These are phyloP conservation scores for Xylaria sp. DNA, from an alignment of 2,329 filamentous ascomycete species.

Conservation along the genomic window DNA sequence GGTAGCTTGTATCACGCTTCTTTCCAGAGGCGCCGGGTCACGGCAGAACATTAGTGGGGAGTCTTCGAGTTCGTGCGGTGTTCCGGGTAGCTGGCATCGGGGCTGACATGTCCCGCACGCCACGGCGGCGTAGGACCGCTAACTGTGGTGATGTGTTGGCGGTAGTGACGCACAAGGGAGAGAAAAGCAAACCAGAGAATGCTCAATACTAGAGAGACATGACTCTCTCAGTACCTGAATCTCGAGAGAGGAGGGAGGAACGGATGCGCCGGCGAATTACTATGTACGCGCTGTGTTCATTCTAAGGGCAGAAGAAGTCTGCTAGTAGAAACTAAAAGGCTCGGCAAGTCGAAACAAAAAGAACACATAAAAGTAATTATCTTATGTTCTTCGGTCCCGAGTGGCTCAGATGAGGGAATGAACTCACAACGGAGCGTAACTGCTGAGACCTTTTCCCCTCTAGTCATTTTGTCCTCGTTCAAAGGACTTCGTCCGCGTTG, in stretches of 20 bases:
- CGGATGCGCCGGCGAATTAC: neutral
- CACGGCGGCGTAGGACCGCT: conserved; percentile 27
- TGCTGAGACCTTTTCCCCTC: too few relatives aligned
- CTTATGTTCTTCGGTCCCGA: conserved; percentile 20
- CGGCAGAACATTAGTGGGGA: conserved; percentile 9
- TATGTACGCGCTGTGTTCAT: neutral
- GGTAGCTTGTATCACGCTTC: conserved; percentile 3
- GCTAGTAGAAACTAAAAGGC: neutral
- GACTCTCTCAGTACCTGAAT: neutral
- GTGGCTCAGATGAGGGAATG: neutral
- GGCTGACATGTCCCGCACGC: conserved; percentile 34
- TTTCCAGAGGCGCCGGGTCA: conserved; percentile 8
- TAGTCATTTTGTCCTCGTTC: neutral
- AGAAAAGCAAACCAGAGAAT: conserved; percentile 27
- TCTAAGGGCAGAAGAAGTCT: neutral
- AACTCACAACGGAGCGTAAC: too few relatives aligned
- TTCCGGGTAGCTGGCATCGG: conserved; percentile 35
- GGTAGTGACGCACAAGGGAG: conserved; percentile 22
- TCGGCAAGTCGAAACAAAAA: conserved; percentile 9
- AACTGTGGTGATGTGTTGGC: conserved; percentile 16
- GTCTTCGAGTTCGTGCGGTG: neutral
- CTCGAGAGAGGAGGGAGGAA: neutral
- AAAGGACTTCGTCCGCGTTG: neutral
- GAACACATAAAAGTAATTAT: neutral
- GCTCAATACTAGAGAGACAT: neutral